Evolutionary conservation across 176 grass and related monocot genomes (phyloP).

Genomic region (Pontederia paniculata): DNA sequence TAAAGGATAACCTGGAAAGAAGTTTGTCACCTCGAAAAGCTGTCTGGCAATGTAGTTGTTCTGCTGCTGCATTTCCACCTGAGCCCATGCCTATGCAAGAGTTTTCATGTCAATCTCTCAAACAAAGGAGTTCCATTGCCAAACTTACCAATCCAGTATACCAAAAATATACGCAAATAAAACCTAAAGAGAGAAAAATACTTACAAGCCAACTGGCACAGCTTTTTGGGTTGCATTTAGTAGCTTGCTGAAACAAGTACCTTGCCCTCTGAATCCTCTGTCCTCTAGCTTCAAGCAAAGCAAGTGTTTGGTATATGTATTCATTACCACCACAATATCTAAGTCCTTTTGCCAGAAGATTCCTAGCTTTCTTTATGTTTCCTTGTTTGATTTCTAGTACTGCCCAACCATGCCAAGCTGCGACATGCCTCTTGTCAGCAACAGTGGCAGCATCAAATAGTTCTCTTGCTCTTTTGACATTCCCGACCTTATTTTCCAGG

Average conservation of each 20-base stretch:
- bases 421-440: conserved; percentile 74
- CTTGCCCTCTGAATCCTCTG: conserved; percentile 67
- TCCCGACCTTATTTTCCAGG: conserved; percentile 78
- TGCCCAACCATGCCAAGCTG: conserved; percentile 97
- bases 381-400: conserved; percentile 94
- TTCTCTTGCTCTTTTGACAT: conserved; percentile 73
- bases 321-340: conserved; percentile 91
- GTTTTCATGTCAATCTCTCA: conserved; percentile 6
- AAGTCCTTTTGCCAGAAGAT: conserved; percentile 81
- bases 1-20: conserved; percentile 24
- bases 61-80: conserved; percentile 78
- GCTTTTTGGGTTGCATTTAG: conserved; percentile 83
- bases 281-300: conserved; percentile 88
- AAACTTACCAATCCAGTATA: too few relatives aligned
- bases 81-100: conserved; percentile 89
- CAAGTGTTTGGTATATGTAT: conserved; percentile 98
- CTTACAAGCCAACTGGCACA: conserved; percentile 99
- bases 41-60: conserved; percentile 69
- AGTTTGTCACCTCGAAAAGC: conserved; percentile 83
- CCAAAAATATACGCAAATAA: background rate
- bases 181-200: conserved; percentile 26
- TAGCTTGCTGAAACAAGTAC: conserved; percentile 74
- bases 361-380: conserved; percentile 82
- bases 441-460: conserved; percentile 92
- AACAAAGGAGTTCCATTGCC: background rate